phyloP scores from a whole-genome alignment of 257 asterid genomes.

The Plantago elongata region DNA sequence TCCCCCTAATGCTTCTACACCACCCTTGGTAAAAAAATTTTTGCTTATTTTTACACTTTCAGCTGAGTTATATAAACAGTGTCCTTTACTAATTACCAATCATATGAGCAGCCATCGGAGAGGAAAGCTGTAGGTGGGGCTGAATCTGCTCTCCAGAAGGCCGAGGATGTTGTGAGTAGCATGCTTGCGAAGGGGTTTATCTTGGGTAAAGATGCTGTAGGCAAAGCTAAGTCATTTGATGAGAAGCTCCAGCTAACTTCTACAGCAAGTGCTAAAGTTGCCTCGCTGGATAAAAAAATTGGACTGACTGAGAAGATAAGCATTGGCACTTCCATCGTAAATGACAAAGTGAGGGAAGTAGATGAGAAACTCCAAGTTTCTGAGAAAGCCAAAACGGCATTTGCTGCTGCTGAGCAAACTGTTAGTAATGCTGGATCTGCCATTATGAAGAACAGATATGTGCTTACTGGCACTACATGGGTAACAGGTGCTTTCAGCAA shows the following conservation, averaged over 20 bases:
- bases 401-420: slow-evolving; percentile 80
- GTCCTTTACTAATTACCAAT: slow-evolving; percentile 21
- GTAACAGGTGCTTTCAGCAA: slow-evolving; percentile 75
- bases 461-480: slow-evolving; percentile 80
- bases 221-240: slow-evolving; percentile 70
- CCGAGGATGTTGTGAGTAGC: slow-evolving; percentile 90
- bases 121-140: slow-evolving; percentile 36
- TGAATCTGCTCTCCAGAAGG: slow-evolving; percentile 70
- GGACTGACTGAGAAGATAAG: slow-evolving; percentile 77
- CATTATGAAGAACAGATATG: slow-evolving; percentile 82
- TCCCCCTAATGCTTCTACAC: slow-evolving; percentile 66
- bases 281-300: slow-evolving; percentile 61
- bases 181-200: slow-evolving; percentile 88
- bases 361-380: slow-evolving; percentile 85
- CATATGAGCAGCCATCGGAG: slow-evolving; percentile 37
- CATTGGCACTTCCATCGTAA: slow-evolving; percentile 69
- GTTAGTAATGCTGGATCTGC: slow-evolving; percentile 79
- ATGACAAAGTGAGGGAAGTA: slow-evolving; percentile 74
- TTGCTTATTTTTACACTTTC: slow-evolving; percentile 2
- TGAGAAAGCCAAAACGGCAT: slow-evolving; percentile 79
- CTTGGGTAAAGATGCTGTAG: slow-evolving; percentile 78
- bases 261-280: slow-evolving; percentile 77
- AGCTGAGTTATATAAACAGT: slow-evolving; percentile 3
- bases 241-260: slow-evolving; percentile 83
- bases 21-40: slow-evolving; percentile 36